Percentiles rank a stretch among this genome's conserved stretches.
These are phyloP conservation scores for Rhipidocladum racemiflorum DNA, from an alignment of 176 grass and related monocot genomes.

Conservation along the genomic window DNA sequence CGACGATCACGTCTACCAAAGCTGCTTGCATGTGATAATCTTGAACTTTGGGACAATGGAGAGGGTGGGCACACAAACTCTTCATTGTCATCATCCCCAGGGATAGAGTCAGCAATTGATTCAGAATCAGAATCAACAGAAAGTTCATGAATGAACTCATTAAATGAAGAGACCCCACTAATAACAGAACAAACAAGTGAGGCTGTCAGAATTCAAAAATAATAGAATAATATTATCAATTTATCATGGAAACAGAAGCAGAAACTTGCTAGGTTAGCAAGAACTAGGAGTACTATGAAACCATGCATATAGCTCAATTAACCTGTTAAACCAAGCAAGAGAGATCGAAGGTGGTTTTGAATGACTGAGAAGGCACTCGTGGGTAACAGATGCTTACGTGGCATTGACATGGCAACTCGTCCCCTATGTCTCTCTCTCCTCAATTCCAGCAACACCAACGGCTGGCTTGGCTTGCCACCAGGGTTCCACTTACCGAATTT, in stretches of 20 bases:
- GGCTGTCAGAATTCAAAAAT: constrained; percentile 21
- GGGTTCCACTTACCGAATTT: no score
- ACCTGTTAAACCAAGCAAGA: neutral
- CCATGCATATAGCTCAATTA: neutral
- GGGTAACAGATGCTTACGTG: neutral
- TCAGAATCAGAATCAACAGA: constrained; percentile 75
- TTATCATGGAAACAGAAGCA: neutral
- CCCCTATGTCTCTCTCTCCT: no score
- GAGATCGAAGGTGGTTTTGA: neutral
- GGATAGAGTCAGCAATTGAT: constrained; percentile 55
- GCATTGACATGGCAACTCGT: neutral
- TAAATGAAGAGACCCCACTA: constrained; percentile 96
- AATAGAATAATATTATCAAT: neutral
- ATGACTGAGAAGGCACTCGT: neutral
- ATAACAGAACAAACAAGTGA: constrained; percentile 21
- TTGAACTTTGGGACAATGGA: constrained; percentile 77
- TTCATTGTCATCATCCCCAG: constrained; percentile 75
- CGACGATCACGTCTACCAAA: constrained; percentile 62
- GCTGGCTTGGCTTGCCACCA: neutral
- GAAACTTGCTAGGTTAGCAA: neutral
- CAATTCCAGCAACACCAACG: neutral
- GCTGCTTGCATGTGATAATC: constrained; percentile 68
- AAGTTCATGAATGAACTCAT: constrained; percentile 85
- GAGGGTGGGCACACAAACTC: constrained; percentile 57
- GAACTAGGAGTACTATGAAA: neutral